Conservation (phyloP, 2,329 filamentous ascomycete genomes). For the Ustulina deusta region DNA sequence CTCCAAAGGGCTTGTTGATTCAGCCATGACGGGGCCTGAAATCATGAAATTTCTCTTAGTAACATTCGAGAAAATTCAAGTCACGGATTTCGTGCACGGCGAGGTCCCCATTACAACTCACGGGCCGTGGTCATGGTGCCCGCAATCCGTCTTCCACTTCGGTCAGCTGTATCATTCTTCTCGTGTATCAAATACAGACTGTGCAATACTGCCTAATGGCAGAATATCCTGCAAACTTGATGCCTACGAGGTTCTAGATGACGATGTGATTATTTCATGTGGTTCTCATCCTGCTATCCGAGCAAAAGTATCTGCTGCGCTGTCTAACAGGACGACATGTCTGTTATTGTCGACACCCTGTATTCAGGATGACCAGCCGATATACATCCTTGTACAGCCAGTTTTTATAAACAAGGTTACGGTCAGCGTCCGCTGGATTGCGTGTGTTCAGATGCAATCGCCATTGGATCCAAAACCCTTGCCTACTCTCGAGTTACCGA, state of each 20-base stretch:
- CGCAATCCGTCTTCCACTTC: slow-evolving; percentile 24
- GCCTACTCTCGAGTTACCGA: background rate
- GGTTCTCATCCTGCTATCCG: slow-evolving; percentile 19
- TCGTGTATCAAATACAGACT: slow-evolving; percentile 6
- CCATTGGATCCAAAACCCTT: background rate
- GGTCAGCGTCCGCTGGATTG: slow-evolving; percentile 2
- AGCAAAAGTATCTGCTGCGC: slow-evolving; percentile 9
- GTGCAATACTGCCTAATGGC: slow-evolving; percentile 3
- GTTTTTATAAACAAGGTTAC: slow-evolving; percentile 12
- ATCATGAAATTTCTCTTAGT: slow-evolving; percentile 20
- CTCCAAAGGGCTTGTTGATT: slow-evolving; percentile 4
- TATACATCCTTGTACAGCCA: slow-evolving; percentile 4
- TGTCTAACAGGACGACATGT: slow-evolving; percentile 10
- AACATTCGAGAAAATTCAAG: slow-evolving; percentile 7
- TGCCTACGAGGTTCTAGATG: slow-evolving; percentile 15
- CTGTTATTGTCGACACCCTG: slow-evolving; percentile 14
- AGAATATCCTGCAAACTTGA: slow-evolving; percentile 2
- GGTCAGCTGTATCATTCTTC: slow-evolving; percentile 14
- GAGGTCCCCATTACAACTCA: slow-evolving; percentile 19
- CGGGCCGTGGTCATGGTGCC: slow-evolving; percentile 31
- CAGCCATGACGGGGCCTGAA: slow-evolving; percentile 5
- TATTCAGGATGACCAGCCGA: slow-evolving; percentile 11
- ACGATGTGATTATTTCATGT: slow-evolving; percentile 21
- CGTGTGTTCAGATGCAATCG: slow-evolving; percentile 19
- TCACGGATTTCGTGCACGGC: slow-evolving; percentile 13